Base-by-base conservation (phyloP, 805 yeast genomes). In the Pichia insulana region DNA sequence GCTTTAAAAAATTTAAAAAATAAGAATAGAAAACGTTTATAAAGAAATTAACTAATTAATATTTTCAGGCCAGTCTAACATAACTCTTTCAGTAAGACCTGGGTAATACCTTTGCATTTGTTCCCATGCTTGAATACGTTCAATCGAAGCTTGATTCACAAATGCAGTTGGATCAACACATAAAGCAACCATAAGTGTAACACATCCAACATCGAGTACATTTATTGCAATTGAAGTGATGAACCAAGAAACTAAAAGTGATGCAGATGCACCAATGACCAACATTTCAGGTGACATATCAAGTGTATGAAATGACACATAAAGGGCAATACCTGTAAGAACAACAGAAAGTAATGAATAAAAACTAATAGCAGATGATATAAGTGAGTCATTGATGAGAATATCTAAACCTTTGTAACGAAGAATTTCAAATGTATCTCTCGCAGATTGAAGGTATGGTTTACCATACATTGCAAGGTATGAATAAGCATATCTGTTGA, bases 401-500 rank as follows among this genome's bases (percentile, higher is more conserved):
- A 92, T 89, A 60, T 84, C 88, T 59, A 85, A 69, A 28, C 96
- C 96, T 59, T 86, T 83, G 57, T 70, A 77, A 54, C 82, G 73
- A 51, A 89, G 61, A 62, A 89, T 69, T 52, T 77, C 75, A 76
- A 88, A 82, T 0, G 97, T 83, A 46, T 85, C 90, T 52, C 73
- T 82, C 1, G 96, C 89, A 1, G 94, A 79, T 25, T 69, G 67
- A 38, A 84, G 55, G 56, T 88, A 90, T 30, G 77, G 69, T 52
- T 80, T 79, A 37, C 97, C 97, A 62, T 87, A 90, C 19, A 89
- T 69, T 0, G 96, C 95, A 53, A 89, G 70, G 55, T 80, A 86
- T 25, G 92, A 80, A 59, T 83, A 85, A 7, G 96, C 95, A 57
- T 86, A 89, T 58, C 83, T 90, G 64, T 89, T 87, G 68, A 89